Evolutionary conservation across 2,329 filamentous ascomycete genomes (phyloP), one percentile per base, ranked within the genome.

Genomic region (Pseudogymnoascus pannorum): DNA sequence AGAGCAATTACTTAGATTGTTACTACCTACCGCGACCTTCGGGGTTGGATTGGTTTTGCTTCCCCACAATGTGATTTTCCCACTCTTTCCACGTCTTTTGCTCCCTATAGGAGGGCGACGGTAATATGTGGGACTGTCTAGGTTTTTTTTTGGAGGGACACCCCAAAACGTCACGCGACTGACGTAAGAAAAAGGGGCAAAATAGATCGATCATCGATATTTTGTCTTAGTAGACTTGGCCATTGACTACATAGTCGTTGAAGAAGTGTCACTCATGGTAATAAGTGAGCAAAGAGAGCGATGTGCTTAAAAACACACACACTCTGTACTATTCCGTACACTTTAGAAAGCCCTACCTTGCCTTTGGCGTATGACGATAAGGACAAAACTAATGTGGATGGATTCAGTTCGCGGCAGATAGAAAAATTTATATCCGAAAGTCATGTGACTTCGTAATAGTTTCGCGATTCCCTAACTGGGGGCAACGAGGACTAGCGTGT

Each of bases 381-480:
- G 11, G n/a, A 31, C 48, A 31, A 29, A 12, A 18, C 31, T 54
- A 31, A 12, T 54, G 48, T 54, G 48, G 48, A 18, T 1, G 11
- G 9, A 26, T 20, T 54, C 48, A 54, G 20, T 54, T 54, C 48
- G 48, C 48, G 48, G 48, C 48, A 54, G 48, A 20, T 54, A 54
- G 48, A 54, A 33, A n/a, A 31, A 14, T 31, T 20, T 33, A 54
- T 12, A 31, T 14, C 26, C 26, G 24, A 18, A 33, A 31, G 48
- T 54, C 48, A 54, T 54, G 48, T 54, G 48, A 54, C 26, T 54
- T 54, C 48, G 48, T 31, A 20, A 54, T 31, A 4, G 48, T 54
- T 54, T 54, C 48, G 48, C 48, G 48, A 54, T 54, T 54, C 31
- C 48, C 48, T 31, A 54, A 54, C 48, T 54, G n/a, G 48, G 44